Percentiles rank a stretch among this genome's conserved stretches.
These are phyloP conservation scores for Bruguiera hainesii DNA, from an alignment of 441 rosid genomes.

Conservation along the genomic window DNA sequence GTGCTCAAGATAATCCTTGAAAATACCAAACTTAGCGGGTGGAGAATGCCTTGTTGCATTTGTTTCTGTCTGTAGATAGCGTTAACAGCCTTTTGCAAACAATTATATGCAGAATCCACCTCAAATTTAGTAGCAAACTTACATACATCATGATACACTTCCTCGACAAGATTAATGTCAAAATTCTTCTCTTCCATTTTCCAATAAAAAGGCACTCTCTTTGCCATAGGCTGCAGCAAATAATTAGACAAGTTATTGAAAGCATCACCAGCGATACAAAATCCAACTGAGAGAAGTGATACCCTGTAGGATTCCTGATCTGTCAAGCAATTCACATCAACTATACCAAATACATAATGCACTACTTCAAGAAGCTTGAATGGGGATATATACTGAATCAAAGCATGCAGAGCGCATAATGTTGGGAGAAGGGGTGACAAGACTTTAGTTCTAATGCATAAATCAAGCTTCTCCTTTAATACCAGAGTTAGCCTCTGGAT, in stretches of 20 bases:
- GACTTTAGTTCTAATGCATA: conserved; percentile 44
- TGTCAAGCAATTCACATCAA: conserved; percentile 31
- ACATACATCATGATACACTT: conserved; percentile 53
- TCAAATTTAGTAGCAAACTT: conserved; percentile 48
- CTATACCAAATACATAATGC: conserved; percentile 51
- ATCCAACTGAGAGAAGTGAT: conserved; percentile 46
- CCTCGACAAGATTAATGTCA: conserved; percentile 52
- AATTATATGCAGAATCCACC: conserved; percentile 48
- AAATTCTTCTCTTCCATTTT: conserved; percentile 41
- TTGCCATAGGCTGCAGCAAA: conserved; percentile 46
- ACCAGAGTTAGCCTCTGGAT: conserved; percentile 40
- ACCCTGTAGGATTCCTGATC: conserved; percentile 29
- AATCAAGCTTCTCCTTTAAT: conserved; percentile 42
- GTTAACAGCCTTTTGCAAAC: conserved; percentile 63
- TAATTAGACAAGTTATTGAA: conserved; percentile 53
- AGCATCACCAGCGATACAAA: conserved; percentile 65
- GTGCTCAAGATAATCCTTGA: conserved; percentile 54
- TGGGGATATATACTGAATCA: conserved; percentile 62
- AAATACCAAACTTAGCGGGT: conserved; percentile 54
- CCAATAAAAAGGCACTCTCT: conserved; percentile 52
- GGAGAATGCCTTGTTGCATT: conserved; percentile 37
- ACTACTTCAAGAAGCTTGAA: conserved; percentile 60
- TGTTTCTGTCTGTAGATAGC: conserved; percentile 42
- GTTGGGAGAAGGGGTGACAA: conserved; percentile 47
- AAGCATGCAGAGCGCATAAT: conserved; percentile 51